Percentiles rank a stretch among this genome's conserved stretches.
Evolutionary conservation across 495 filamentous ascomycete genomes (phyloP).

Genomic region (Tetracladium setigerum): DNA sequence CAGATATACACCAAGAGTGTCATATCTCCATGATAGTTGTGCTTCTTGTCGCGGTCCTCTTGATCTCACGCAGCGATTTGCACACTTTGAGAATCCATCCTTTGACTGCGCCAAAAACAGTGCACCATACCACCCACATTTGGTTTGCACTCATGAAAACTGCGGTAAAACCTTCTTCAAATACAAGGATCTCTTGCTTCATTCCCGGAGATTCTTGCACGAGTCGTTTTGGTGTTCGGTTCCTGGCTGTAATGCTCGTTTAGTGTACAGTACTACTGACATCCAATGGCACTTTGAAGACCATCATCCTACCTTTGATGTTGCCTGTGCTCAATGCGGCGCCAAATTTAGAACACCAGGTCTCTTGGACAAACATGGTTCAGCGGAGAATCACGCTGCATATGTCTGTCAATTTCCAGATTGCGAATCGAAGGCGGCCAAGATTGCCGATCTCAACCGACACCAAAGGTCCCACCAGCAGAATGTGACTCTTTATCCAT

Average conservation of each 20-base stretch:
- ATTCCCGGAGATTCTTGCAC: neutral
- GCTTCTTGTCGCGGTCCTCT: too few species aligned
- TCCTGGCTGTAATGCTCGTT: slow-evolving; percentile 1
- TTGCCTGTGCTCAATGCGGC: slow-evolving; percentile 2
- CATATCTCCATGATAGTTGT: too few species aligned
- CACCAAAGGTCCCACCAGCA: slow-evolving; percentile 20
- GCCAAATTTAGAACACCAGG: neutral
- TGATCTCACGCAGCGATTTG: too few species aligned
- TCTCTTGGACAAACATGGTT: slow-evolving; percentile 1
- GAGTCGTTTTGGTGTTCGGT: neutral
- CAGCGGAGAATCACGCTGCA: neutral
- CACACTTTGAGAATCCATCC: too few species aligned
- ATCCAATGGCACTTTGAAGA: neutral
- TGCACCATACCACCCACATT: neutral
- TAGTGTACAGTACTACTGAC: neutral
- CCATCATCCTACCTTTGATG: neutral
- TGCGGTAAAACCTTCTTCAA: neutral
- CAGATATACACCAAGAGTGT: too few species aligned
- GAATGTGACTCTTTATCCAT: slow-evolving; percentile 15
- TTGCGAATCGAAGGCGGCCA: slow-evolving; percentile 21
- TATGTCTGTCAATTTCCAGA: slow-evolving; percentile 6
- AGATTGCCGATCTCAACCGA: slow-evolving; percentile 20
- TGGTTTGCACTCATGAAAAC: neutral
- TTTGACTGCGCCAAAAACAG: too few species aligned
- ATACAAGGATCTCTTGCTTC: neutral